Percentiles rank a stretch among this genome's conserved stretches.
These are phyloP conservation scores for Trichomonascus vanleenenianus DNA, from an alignment of 805 yeast genomes.

Conservation along the genomic window DNA sequence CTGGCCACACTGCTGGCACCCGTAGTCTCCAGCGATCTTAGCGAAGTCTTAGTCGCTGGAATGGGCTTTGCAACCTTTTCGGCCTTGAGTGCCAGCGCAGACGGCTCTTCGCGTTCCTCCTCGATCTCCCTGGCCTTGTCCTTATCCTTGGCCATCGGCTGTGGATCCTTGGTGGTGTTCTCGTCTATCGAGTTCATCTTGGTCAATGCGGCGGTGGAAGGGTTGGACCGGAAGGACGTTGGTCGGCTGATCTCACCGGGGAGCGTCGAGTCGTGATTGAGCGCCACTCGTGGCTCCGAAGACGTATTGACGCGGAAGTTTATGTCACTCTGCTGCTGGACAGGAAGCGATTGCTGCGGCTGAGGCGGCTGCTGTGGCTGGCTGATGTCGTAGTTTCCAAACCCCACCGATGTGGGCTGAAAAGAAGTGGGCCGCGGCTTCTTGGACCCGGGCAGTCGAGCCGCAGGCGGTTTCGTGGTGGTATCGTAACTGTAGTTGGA, in stretches of 20 bases:
- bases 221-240: conserved; percentile 13
- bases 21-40: background rate
- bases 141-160: background rate
- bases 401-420: conserved; percentile 24
- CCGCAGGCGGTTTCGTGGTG: conserved; percentile 1
- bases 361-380: no score
- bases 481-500: background rate
- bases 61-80: background rate
- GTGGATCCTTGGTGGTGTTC: background rate
- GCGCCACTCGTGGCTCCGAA: conserved; percentile 28
- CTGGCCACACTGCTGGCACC: background rate
- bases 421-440: conserved; percentile 33
- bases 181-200: background rate
- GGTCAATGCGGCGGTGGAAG: conserved; percentile 7
- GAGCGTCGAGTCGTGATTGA: conserved; percentile 26
- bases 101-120: background rate
- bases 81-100: background rate
- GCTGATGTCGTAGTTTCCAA: background rate
- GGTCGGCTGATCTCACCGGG: conserved; percentile 30
- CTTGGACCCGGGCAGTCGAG: conserved; percentile 16
- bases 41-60: background rate
- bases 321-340: background rate
- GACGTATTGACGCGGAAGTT: conserved; percentile 19
- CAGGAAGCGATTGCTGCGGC: no score
- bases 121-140: background rate